phyloP scores from a whole-genome alignment of 345 rosid species.

The Pelargonium nanum region DNA sequence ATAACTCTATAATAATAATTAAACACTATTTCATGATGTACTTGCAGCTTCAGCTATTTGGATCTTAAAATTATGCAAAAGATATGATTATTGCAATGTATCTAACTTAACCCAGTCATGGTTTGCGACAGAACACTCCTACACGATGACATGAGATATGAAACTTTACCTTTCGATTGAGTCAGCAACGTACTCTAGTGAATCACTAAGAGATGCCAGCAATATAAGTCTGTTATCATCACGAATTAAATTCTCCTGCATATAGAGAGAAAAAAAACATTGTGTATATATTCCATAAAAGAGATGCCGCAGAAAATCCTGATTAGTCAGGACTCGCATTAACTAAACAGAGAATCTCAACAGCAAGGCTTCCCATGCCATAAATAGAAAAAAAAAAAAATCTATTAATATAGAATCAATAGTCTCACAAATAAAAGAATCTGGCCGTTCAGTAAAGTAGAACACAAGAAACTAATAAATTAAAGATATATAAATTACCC shows the following conservation, averaged over 20 bases:
- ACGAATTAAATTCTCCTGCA: conserved; percentile 89
- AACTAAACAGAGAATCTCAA: not conserved
- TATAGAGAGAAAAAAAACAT: not conserved
- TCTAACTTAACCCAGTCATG: not conserved
- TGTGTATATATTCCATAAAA: not conserved
- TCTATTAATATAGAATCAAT: too few relatives aligned
- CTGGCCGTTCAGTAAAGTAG: not conserved
- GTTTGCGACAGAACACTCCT: not conserved
- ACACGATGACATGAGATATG: not conserved
- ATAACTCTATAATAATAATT: too few relatives aligned
- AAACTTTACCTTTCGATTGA: conserved; percentile 82
- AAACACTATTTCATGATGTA: too few relatives aligned
- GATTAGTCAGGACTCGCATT: not conserved
- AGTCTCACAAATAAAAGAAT: not conserved
- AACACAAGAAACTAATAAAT: not conserved
- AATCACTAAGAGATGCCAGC: conserved; percentile 95
- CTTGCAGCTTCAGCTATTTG: too few relatives aligned
- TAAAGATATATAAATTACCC: not conserved
- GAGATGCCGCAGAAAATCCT: not conserved
- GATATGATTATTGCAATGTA: too few relatives aligned
- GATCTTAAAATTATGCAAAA: too few relatives aligned
- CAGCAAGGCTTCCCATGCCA: not conserved
- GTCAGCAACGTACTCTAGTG: conserved; percentile 88
- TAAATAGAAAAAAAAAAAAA: too few relatives aligned
- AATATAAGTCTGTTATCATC: conserved; percentile 87